These are phyloP conservation scores for Claviceps monticola DNA, from an alignment of 2,329 filamentous ascomycete genomes.

Conservation along the genomic window DNA sequence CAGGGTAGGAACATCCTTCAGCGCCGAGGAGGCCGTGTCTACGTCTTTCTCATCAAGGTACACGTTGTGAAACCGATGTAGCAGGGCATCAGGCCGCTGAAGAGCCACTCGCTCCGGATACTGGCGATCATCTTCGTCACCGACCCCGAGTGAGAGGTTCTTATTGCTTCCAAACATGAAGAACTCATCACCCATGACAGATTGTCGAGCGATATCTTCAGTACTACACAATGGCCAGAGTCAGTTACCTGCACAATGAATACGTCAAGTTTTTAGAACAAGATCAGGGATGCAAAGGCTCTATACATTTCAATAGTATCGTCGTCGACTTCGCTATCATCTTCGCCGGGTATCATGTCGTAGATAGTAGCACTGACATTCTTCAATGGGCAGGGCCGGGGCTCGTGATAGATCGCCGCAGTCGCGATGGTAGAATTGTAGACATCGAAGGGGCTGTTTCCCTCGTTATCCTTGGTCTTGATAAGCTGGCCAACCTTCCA, in stretches of 20 bases:
- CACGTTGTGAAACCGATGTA: slow-evolving; percentile 60
- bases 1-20: slow-evolving; percentile 53
- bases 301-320: slow-evolving; percentile 17
- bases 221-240: slow-evolving; percentile 7
- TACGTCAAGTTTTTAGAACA: not conserved
- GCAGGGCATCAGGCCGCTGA: slow-evolving; percentile 61
- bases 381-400: slow-evolving; percentile 40
- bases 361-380: slow-evolving; percentile 28
- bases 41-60: slow-evolving; percentile 37
- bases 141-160: slow-evolving; percentile 81
- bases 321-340: slow-evolving; percentile 37
- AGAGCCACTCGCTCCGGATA: slow-evolving; percentile 75
- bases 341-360: slow-evolving; percentile 40
- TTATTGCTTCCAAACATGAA: slow-evolving; percentile 96
- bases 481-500: slow-evolving; percentile 62
- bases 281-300: not conserved
- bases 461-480: slow-evolving; percentile 91
- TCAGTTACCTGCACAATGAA: not conserved
- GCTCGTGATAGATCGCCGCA: no score
- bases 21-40: slow-evolving; percentile 14
- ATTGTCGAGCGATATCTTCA: slow-evolving; percentile 9
- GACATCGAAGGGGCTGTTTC: slow-evolving; percentile 85
- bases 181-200: slow-evolving; percentile 57
- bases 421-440: slow-evolving; percentile 78
- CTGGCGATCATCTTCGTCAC: slow-evolving; percentile 90